Conservation (phyloP, 2,329 filamentous ascomycete genomes). For the Amauroascus niger region DNA sequence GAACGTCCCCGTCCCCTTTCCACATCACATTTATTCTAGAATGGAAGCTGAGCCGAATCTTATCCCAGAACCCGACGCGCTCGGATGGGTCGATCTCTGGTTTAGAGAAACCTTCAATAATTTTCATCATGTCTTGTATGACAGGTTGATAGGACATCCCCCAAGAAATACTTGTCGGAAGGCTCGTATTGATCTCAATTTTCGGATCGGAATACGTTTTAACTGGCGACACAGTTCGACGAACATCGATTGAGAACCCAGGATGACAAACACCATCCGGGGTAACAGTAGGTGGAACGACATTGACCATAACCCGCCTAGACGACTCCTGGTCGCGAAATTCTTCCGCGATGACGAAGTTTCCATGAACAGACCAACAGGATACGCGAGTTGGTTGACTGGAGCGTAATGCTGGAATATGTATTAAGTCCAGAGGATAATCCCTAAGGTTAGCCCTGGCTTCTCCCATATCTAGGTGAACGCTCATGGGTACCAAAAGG, state of each 20-base stretch:
- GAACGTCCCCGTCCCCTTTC: slow-evolving; percentile 93
- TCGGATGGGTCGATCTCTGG: slow-evolving; percentile 90
- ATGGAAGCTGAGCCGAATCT: slow-evolving; percentile 88
- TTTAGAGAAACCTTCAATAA: slow-evolving; percentile 94
- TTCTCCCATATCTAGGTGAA: slow-evolving; percentile 84
- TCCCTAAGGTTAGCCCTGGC: slow-evolving; percentile 77
- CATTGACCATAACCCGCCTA: slow-evolving; percentile 68
- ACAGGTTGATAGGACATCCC: slow-evolving; percentile 95
- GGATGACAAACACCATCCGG: slow-evolving; percentile 48
- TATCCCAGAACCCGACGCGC: slow-evolving; percentile 95
- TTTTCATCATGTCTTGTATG: slow-evolving; percentile 99
- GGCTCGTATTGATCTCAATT: slow-evolving; percentile 83
- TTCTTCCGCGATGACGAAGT: slow-evolving; percentile 95
- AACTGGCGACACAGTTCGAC: slow-evolving; percentile 83
- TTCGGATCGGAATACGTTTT: slow-evolving; percentile 93
- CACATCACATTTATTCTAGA: slow-evolving; percentile 81
- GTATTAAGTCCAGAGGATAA: slow-evolving; percentile 83
- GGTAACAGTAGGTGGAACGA: slow-evolving; percentile 61
- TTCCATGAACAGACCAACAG: slow-evolving; percentile 73
- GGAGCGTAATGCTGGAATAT: slow-evolving; percentile 72
- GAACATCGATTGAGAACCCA: slow-evolving; percentile 74
- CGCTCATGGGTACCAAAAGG: slow-evolving; percentile 77
- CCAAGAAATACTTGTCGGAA: slow-evolving; percentile 92
- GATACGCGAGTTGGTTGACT: slow-evolving; percentile 70
- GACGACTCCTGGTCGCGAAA: slow-evolving; percentile 71